Conservation (phyloP, 2,329 filamentous ascomycete genomes). For the Phialophora verrucosa region DNA sequence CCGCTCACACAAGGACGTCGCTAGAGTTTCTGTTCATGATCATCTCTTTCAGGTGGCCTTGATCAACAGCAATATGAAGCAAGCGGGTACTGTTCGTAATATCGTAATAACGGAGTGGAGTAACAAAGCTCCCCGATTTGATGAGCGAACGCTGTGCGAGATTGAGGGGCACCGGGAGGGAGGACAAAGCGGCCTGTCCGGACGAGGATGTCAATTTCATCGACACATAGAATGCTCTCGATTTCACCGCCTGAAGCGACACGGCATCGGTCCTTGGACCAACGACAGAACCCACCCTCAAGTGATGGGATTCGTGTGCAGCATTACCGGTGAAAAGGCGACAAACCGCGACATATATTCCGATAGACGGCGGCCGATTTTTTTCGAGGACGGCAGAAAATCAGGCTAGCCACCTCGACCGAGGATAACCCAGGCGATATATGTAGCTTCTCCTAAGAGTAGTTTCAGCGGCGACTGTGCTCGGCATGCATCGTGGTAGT, state of each 20-base stretch:
- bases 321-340: neutral
- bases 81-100: neutral
- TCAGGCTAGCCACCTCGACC: neutral
- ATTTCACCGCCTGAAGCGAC: neutral
- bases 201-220: neutral
- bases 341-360: neutral
- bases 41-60: neutral
- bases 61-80: neutral
- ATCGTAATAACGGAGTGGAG: neutral
- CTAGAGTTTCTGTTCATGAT: neutral
- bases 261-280: neutral
- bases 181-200: neutral
- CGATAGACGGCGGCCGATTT: neutral
- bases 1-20: neutral
- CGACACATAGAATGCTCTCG: conserved; percentile 9
- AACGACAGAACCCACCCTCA: neutral
- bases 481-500: neutral
- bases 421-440: neutral
- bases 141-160: neutral
- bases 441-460: neutral
- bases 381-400: neutral
- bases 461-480: neutral
- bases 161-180: neutral
- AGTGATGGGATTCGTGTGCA: neutral
- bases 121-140: neutral